phyloP scores from a whole-genome alignment of 2,329 filamentous ascomycete genomes.

The Mycocentrospora acerina region DNA sequence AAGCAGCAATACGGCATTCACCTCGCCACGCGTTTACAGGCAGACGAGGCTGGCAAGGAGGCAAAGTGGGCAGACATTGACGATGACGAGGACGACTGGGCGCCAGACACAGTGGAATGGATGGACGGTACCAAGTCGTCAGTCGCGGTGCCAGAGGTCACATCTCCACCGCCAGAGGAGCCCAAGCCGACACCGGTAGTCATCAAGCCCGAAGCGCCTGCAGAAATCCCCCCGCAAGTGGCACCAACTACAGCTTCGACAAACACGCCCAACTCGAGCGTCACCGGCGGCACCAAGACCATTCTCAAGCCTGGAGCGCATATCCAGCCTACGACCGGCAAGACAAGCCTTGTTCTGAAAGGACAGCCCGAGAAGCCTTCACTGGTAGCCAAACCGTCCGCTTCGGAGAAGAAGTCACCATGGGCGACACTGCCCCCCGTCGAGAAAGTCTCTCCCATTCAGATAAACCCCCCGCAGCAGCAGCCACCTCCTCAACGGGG shows the following conservation, averaged over 20 bases:
- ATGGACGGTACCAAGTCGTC: slow-evolving; percentile 84
- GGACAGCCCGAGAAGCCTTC: slow-evolving; percentile 70
- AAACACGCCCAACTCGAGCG: slow-evolving; percentile 38
- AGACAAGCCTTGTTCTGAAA: slow-evolving; percentile 63
- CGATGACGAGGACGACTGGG: slow-evolving; percentile 86
- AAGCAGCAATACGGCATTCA: slow-evolving; percentile 84
- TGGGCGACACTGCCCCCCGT: slow-evolving; percentile 88
- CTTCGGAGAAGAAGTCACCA: slow-evolving; percentile 78
- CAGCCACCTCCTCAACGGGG: slow-evolving; percentile 48
- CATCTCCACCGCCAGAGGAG: slow-evolving; percentile 32
- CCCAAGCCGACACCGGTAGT: slow-evolving; percentile 20
- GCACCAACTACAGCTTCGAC: slow-evolving; percentile 10
- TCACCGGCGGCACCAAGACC: slow-evolving; percentile 47
- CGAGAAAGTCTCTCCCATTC: slow-evolving; percentile 72
- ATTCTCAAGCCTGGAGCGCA: slow-evolving; percentile 52
- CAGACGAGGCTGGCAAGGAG: slow-evolving; percentile 71
- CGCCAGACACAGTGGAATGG: slow-evolving; percentile 82
- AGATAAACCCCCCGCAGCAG: slow-evolving; percentile 57
- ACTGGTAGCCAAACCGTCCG: slow-evolving; percentile 70
- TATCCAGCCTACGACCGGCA: slow-evolving; percentile 36
- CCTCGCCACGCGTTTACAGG: slow-evolving; percentile 74
- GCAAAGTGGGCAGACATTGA: slow-evolving; percentile 90
- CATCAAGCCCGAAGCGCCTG: slow-evolving; percentile 42
- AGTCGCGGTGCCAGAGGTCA: slow-evolving; percentile 58
- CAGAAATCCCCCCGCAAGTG: slow-evolving; percentile 13